Evolutionary conservation across 2,329 filamentous ascomycete genomes (phyloP), one percentile per base, ranked within the genome.

Genomic region (Chrysoporthe cubensis): DNA sequence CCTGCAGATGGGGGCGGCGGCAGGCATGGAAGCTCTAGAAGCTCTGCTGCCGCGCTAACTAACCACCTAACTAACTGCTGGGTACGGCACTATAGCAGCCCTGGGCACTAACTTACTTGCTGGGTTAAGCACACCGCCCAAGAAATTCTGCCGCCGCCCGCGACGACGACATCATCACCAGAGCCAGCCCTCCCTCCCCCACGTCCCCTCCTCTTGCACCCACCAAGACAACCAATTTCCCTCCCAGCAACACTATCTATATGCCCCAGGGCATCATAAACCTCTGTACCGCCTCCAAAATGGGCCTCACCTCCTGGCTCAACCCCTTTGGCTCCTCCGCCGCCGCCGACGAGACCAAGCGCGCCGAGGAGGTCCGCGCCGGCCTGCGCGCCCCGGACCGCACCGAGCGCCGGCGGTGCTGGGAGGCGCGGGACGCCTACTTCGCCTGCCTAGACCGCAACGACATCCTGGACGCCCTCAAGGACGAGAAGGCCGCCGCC

Each of bases 371-470:
- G 72, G 82, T 88, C 72, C 85, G 86, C 77, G 78, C 79, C 70
- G 87, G 87, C 73, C 79, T 81, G 71, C 84, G 94, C 74, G 93
- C 94, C 5, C 96, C 96, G n/a, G 92, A 93, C 76, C 90, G 95
- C 71, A 88, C 86, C 71, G 92, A 94, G 78, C 90, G 96, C 75
- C 85, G 89, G 74, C 84, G 87, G 76, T 99, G 96, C 87, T 99
- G 95, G 91, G 91, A 93, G 75, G 90, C 91, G 59, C 89, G 96
- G 73, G 96, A 99, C 81, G 81, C 81, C 71, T 98, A 96, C 85
- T 98, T 97, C 80, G 82, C 84, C 72, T 99, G 96, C 76, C 86
- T 99, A 58, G 94, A 98, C 80, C 86, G 86, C 72, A 85, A 94
- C 82, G 82, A 85, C 76, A 95, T 99, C 73, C 78, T 97, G 71